A percentile compares a stretch with the other conserved stretches of the same genome.
phyloP scores from a whole-genome alignment of 1,284 basidiomycete species.

The Lentinus polychrous region DNA sequence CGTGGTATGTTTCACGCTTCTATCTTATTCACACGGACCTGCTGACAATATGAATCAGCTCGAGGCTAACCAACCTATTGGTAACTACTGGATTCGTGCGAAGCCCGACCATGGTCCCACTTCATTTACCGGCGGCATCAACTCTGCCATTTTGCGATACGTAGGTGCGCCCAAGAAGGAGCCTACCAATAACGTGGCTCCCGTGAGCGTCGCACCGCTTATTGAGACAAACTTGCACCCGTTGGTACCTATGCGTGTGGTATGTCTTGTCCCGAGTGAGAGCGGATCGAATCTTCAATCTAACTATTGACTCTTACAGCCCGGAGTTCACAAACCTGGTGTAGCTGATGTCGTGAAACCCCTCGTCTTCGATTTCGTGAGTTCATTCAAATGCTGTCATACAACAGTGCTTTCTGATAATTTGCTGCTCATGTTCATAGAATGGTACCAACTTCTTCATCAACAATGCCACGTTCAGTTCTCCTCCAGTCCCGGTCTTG shows the following conservation, averaged over 20 bases:
- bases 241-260: conserved; percentile 7
- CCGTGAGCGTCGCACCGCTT: conserved; percentile 15
- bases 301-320: conserved; percentile 12
- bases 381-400: not conserved
- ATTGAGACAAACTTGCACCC: conserved; percentile 23
- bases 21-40: not conserved
- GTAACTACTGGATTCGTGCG: conserved; percentile 38
- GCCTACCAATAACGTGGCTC: conserved; percentile 28
- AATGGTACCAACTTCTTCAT: conserved; percentile 8
- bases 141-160: conserved; percentile 20
- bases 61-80: conserved; percentile 28
- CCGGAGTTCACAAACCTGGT: conserved; percentile 20
- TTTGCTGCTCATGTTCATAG: too few species aligned
- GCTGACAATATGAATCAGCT: conserved; percentile 13
- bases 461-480: conserved; percentile 20
- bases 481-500: conserved; percentile 27
- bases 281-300: too few species aligned
- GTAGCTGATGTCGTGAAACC: conserved; percentile 25
- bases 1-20: conserved; percentile 14
- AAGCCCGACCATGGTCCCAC: conserved; percentile 23
- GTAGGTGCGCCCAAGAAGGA: conserved; percentile 33
- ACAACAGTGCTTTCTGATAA: too few species aligned
- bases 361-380: conserved; percentile 9
- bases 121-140: conserved; percentile 26
- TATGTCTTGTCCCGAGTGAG: not conserved